These are phyloP conservation scores for Kregervanrija delftensis DNA, from an alignment of 805 yeast genomes.

Conservation along the genomic window DNA sequence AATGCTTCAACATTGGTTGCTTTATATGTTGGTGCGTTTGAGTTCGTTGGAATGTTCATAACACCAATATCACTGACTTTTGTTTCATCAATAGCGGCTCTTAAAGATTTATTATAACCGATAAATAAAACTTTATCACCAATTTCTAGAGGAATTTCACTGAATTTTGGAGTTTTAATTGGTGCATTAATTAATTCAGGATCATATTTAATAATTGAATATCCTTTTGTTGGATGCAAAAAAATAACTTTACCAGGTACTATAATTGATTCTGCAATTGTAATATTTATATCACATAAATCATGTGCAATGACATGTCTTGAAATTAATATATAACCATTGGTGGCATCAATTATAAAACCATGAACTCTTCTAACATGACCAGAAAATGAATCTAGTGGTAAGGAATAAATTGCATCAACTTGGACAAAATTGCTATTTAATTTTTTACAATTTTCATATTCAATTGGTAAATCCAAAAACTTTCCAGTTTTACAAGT, in stretches of 20 bases:
- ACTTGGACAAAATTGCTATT: constrained; percentile 70
- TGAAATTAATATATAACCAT: constrained; percentile 75
- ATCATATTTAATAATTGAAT: constrained; percentile 78
- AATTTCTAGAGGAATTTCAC: constrained; percentile 50
- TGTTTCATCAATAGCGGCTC: constrained; percentile 69
- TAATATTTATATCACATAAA: constrained; percentile 62
- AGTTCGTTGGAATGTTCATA: constrained; percentile 62
- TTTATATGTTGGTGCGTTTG: constrained; percentile 70
- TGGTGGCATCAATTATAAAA: constrained; percentile 70
- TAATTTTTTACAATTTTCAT: constrained; percentile 45
- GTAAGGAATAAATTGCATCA: constrained; percentile 54
- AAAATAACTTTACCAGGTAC: constrained; percentile 77
- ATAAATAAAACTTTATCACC: constrained; percentile 76
- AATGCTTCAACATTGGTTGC: constrained; percentile 79
- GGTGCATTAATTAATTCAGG: constrained; percentile 68
- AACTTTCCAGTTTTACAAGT: constrained; percentile 61
- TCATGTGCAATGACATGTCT: constrained; percentile 80
- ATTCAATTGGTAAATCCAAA: constrained; percentile 59
- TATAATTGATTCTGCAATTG: constrained; percentile 80
- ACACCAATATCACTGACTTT: constrained; percentile 72
- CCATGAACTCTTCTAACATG: constrained; percentile 64
- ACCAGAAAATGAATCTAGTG: constrained; percentile 69
- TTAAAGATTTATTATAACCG: constrained; percentile 67
- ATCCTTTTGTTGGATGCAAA: constrained; percentile 82
- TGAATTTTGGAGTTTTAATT: constrained; percentile 59